Percentiles rank a stretch among this genome's conserved stretches.
Conservation (phyloP, 805 yeast species). For the Candida lessepsii region DNA sequence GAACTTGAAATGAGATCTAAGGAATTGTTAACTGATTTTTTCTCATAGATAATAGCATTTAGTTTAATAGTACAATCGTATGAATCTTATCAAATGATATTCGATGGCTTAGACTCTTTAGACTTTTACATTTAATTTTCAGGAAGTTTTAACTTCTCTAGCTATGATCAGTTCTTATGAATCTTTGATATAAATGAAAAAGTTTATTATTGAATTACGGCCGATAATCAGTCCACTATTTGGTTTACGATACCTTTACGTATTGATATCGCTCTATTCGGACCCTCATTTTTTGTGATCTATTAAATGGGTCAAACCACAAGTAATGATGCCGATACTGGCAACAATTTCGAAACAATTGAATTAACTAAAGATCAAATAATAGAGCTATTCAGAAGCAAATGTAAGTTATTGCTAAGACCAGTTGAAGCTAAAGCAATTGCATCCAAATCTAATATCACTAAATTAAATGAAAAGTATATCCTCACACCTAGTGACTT, state of each 20-base stretch:
- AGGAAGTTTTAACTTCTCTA: no score
- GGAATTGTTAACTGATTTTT: constrained; percentile 24
- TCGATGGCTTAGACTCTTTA: no score
- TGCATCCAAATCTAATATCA: constrained; percentile 16
- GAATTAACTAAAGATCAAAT: constrained; percentile 17
- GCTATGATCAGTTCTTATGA: no score
- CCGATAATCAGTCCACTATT: no score
- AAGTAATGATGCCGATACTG: neutral
- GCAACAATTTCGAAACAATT: neutral
- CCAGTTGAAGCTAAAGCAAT: constrained; percentile 22
- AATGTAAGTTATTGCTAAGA: constrained; percentile 18
- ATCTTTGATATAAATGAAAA: no score
- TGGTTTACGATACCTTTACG: no score
- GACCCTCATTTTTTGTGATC: no score
- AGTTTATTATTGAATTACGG: no score
- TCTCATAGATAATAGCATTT: constrained; percentile 13
- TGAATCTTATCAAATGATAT: no score
- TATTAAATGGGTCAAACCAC: constrained; percentile 25
- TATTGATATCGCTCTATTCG: no score
- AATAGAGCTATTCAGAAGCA: constrained; percentile 18
- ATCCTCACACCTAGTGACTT: constrained; percentile 21
- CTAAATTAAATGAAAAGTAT: constrained; percentile 16
- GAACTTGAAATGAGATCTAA: constrained; percentile 34
- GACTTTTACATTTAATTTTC: no score
- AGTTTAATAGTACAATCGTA: no score